Percentiles rank a stretch among this genome's conserved stretches.
These are phyloP conservation scores for Cladophialophora chaetospira DNA, from an alignment of 2,329 filamentous ascomycete species.

Conservation along the genomic window DNA sequence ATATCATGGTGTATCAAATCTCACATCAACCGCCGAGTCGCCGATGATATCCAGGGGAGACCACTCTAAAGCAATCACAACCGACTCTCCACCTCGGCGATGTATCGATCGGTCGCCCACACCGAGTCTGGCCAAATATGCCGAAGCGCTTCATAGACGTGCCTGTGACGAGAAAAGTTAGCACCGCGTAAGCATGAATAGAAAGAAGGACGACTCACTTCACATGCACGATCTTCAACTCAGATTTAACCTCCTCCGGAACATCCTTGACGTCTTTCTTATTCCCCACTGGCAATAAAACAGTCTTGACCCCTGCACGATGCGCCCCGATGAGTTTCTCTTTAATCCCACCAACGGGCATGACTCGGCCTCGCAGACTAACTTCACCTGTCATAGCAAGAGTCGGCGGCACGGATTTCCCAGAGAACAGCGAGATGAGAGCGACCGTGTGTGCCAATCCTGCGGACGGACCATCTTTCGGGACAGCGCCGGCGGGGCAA, in stretches of 20 bases:
- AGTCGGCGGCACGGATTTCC: conserved; percentile 81
- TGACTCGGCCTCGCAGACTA: conserved; percentile 82
- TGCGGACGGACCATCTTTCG: conserved; percentile 83
- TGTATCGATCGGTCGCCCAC: conserved; percentile 74
- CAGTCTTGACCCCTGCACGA: conserved; percentile 90
- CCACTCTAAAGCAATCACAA: conserved; percentile 44
- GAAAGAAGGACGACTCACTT: conserved; percentile 58
- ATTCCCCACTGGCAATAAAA: conserved; percentile 84
- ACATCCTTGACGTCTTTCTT: conserved; percentile 90
- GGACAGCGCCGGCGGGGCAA: conserved; percentile 90
- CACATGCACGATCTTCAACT: conserved; percentile 85
- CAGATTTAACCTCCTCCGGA: conserved; percentile 83
- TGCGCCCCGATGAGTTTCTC: conserved; percentile 96
- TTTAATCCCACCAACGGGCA: conserved; percentile 96
- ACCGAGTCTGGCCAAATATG: conserved; percentile 87
- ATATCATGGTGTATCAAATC: too few relatives aligned
- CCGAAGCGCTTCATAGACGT: conserved; percentile 92
- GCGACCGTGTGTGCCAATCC: conserved; percentile 94
- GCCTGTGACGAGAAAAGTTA: conserved; percentile 50
- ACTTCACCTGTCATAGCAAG: conserved; percentile 90
- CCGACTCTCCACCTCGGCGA: conserved; percentile 74
- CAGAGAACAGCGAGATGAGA: conserved; percentile 84
- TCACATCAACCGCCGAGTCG: too few relatives aligned
- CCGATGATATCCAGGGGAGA: not conserved
- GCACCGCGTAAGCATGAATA: conserved; percentile 1